phyloP scores from a whole-genome alignment of 2,329 filamentous ascomycete genomes.

The Xylaria sp. region DNA sequence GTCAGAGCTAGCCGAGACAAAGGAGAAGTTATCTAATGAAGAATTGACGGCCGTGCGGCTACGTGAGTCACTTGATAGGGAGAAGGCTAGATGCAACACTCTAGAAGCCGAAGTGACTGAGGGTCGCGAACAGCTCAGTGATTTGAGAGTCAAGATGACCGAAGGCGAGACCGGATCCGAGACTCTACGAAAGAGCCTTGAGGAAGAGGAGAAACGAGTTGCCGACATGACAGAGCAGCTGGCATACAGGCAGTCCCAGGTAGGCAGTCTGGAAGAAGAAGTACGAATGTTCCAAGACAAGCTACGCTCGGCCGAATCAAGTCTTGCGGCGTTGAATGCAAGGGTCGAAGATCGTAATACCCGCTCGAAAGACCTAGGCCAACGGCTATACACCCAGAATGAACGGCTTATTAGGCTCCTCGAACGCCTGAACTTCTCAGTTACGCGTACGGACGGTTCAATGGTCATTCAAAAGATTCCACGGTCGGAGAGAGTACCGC shows the following conservation, averaged over 20 bases:
- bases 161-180: slow-evolving; percentile 86
- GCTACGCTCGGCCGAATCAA: slow-evolving; percentile 58
- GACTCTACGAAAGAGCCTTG: slow-evolving; percentile 73
- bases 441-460: slow-evolving; percentile 73
- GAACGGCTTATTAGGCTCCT: slow-evolving; percentile 83
- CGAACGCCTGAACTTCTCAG: slow-evolving; percentile 83
- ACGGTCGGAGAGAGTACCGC: slow-evolving; percentile 61
- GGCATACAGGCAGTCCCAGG: slow-evolving; percentile 75
- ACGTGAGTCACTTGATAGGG: slow-evolving; percentile 58
- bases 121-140: slow-evolving; percentile 71
- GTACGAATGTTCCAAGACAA: slow-evolving; percentile 72
- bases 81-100: slow-evolving; percentile 59
- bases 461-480: slow-evolving; percentile 78
- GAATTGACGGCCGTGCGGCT: slow-evolving; percentile 59
- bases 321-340: slow-evolving; percentile 55
- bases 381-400: slow-evolving; percentile 81
- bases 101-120: slow-evolving; percentile 65
- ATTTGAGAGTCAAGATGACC: slow-evolving; percentile 73
- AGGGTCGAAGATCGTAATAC: slow-evolving; percentile 73
- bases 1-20: slow-evolving; percentile 59
- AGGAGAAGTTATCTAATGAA: slow-evolving; percentile 57
- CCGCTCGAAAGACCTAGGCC: slow-evolving; percentile 82
- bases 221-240: slow-evolving; percentile 72
- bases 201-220: slow-evolving; percentile 76
- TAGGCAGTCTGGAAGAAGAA: slow-evolving; percentile 78